Conservation (phyloP, 163 green algal species). For the Volvox carteri region DNA sequence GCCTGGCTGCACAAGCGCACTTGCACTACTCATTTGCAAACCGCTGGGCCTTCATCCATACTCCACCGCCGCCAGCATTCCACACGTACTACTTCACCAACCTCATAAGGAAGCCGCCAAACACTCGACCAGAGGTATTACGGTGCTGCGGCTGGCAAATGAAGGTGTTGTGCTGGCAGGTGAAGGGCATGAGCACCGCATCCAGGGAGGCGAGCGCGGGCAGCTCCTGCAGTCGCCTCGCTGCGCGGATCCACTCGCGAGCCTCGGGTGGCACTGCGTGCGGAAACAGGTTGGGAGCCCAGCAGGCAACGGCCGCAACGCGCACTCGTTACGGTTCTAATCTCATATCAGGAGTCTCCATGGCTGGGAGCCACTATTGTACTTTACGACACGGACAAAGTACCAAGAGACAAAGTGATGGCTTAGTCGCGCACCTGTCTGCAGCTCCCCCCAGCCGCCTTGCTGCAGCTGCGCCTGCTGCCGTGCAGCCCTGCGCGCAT, state of each 20-base stretch:
- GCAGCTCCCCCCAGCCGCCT: neutral
- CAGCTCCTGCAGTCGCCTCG: constrained; percentile 58
- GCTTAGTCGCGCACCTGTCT: neutral
- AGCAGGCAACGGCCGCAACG: neutral
- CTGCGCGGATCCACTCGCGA: constrained; percentile 35
- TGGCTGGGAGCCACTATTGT: too few species aligned
- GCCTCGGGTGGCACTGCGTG: constrained; percentile 19
- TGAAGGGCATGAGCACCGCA: constrained; percentile 75
- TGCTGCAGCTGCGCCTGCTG: constrained; percentile 27
- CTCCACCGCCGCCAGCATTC: too few species aligned
- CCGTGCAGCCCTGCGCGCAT: constrained; percentile 68
- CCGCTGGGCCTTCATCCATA: too few species aligned
- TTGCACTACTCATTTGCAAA: too few species aligned
- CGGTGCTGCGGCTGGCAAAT: constrained; percentile 91
- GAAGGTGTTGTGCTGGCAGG: constrained; percentile 83
- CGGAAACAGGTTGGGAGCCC: neutral
- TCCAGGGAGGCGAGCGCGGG: constrained; percentile 70
- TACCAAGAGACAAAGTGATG: too few species aligned
- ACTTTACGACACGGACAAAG: too few species aligned
- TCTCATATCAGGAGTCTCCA: too few species aligned
- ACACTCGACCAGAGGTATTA: constrained; percentile 89
- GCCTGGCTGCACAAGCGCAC: too few species aligned
- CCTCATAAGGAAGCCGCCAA: constrained; percentile 81
- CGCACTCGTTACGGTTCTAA: too few species aligned
- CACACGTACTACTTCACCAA: too few species aligned